These are phyloP conservation scores for Gracilaria caudata DNA, from an alignment of 23 red algal genomes.

Conservation along the genomic window DNA sequence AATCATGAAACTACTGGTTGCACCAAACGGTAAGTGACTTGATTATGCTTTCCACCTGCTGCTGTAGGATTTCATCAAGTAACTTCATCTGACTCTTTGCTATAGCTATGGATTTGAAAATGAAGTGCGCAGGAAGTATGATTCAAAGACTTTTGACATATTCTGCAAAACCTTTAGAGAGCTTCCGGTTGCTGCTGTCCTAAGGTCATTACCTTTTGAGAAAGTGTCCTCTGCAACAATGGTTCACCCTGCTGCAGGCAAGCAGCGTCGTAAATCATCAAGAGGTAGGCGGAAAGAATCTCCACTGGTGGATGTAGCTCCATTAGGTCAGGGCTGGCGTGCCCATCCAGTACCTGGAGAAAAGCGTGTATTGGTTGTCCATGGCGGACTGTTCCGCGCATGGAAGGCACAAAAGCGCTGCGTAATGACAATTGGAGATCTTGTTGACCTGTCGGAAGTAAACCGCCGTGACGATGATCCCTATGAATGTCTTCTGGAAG, in stretches of 20 bases:
- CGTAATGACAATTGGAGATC: constrained; percentile 43
- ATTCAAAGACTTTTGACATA: not conserved
- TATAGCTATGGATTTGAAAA: constrained; percentile 60
- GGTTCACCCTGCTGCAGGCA: not conserved
- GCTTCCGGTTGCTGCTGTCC: constrained; percentile 62
- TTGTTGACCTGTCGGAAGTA: constrained; percentile 39
- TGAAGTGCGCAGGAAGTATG: constrained; percentile 65
- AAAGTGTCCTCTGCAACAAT: too few species aligned
- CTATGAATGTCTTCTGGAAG: constrained; percentile 45
- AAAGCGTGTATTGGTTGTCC: constrained; percentile 66
- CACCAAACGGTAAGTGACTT: constrained; percentile 28
- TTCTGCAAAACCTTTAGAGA: constrained; percentile 61
- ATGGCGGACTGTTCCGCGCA: constrained; percentile 73
- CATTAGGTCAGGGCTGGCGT: constrained; percentile 26
- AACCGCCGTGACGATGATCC: constrained; percentile 35
- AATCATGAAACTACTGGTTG: constrained; percentile 86
- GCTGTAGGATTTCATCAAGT: not conserved
- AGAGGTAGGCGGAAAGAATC: not conserved
- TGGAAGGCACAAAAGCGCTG: constrained; percentile 45
- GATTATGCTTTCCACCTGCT: not conserved
- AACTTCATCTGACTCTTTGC: constrained; percentile 5
- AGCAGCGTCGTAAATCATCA: not conserved
- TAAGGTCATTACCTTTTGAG: constrained; percentile 5
- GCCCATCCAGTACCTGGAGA: constrained; percentile 44
- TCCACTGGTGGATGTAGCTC: not conserved